phyloP scores from a whole-genome alignment of 2,329 filamentous ascomycete species.

The Ascocoryne sarcoides region DNA sequence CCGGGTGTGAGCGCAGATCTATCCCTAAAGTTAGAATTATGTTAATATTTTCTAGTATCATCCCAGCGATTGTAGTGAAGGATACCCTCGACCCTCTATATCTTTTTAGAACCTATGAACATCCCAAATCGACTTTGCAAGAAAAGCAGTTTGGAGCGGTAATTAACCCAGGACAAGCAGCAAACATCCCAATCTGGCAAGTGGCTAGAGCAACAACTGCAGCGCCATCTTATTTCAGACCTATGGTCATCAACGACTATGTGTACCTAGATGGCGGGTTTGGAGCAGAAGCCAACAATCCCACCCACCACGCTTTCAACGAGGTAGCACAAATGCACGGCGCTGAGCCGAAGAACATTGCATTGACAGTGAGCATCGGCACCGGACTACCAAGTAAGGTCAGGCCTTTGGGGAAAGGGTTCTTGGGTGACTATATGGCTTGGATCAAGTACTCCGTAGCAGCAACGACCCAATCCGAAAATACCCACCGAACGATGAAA shows the following conservation, averaged over 20 bases:
- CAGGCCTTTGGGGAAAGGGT: not conserved
- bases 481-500: not conserved
- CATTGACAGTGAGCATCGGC: constrained; percentile 1
- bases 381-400: not conserved
- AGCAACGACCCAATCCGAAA: not conserved
- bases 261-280: constrained; percentile 7
- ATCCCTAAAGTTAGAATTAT: not conserved
- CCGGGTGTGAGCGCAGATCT: not conserved
- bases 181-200: constrained; percentile 17
- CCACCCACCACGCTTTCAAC: not conserved
- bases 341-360: not conserved
- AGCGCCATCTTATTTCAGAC: constrained; percentile 26
- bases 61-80: not conserved
- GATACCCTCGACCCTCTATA: not conserved
- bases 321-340: not conserved
- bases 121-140: not conserved
- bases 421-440: not conserved
- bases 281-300: constrained; percentile 5
- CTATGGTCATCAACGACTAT: constrained; percentile 6
- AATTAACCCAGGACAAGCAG: not conserved
- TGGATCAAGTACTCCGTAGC: not conserved
- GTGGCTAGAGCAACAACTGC: constrained; percentile 27
- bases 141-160: not conserved
- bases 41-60: not conserved
- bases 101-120: not conserved